Base-by-base conservation (phyloP, 2,329 filamentous ascomycete genomes). In the Talaromyces rugulosus region DNA sequence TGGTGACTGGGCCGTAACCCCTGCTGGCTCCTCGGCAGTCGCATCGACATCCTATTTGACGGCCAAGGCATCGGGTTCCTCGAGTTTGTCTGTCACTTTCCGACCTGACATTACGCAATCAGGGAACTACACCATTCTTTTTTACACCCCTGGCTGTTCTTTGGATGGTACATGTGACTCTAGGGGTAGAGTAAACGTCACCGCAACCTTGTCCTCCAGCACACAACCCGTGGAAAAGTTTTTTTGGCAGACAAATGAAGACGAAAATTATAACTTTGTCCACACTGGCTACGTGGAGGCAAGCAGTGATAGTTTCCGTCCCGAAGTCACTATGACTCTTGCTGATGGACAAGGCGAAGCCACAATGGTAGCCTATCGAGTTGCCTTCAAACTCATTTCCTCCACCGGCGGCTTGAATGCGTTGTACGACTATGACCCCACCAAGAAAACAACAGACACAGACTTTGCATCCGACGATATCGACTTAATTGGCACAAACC, bases 201-300 rank as follows among this genome's bases (percentile, higher is more conserved):
- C 90, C 1, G 90, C 87, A 36, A 83, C 82, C 28, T 87, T 95
- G 80, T 84, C 86, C 2, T 74, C 73, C 44, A 71, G 71, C 33
- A 77, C 67, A 70, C 81, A 71, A 65, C 80, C 84, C 5, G 81
- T 87, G 62, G 82, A 85, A 31, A 85, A 82, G 0, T 83, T 85
- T 0, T 79, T 97, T 7, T 96, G 85, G 72, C 95, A 99, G 76
- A 96, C 93, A 18, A 99, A 99, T 77, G 85, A 96, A 73, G 96
- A 89, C 74, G 94, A 98, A 80, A 99, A 99, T 76, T 98, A 96
- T 71, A 95, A 99, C 72, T 88, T 91, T 67, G 87, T 99, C 62
- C 96, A 92, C 77, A 89, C 89, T 66, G 95, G 93, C 54, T 87
- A 87, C 66, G 87, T 99, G 59, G 92, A 98, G 71, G 87, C 88